Conservation (phyloP, 177 flowering plant species). For the Vitis hybrid region DNA sequence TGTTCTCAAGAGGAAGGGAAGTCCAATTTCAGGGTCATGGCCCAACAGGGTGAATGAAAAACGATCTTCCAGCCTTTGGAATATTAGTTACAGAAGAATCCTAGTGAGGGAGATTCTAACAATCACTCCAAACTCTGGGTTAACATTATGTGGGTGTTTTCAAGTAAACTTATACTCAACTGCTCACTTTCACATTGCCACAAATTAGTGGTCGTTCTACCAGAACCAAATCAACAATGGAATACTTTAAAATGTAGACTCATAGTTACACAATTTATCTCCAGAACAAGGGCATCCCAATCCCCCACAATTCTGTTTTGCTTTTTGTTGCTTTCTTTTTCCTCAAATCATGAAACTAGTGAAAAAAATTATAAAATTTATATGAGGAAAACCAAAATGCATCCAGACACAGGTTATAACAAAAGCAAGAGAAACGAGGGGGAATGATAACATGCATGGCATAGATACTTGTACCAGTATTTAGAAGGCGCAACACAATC, state of each 20-base stretch:
- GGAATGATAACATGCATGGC: neutral
- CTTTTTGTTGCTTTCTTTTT: neutral
- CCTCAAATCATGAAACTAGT: neutral
- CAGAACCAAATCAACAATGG: neutral
- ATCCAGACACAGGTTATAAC: neutral
- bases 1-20: too few relatives aligned
- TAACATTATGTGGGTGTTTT: too few relatives aligned
- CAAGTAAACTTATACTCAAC: too few relatives aligned
- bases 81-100: too few relatives aligned
- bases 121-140: too few relatives aligned
- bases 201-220: neutral
- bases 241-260: neutral
- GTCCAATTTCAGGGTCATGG: too few relatives aligned
- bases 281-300: neutral
- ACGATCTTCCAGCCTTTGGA: too few relatives aligned
- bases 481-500: constrained; percentile 83
- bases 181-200: too few relatives aligned
- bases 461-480: constrained; percentile 47
- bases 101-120: too few relatives aligned
- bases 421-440: neutral
- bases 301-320: neutral
- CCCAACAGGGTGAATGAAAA: too few relatives aligned
- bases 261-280: neutral
- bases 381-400: neutral
- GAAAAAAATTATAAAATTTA: neutral